Evolutionary conservation across 176 grass and related monocot species (phyloP).

Genomic region (Oryza australiensis): DNA sequence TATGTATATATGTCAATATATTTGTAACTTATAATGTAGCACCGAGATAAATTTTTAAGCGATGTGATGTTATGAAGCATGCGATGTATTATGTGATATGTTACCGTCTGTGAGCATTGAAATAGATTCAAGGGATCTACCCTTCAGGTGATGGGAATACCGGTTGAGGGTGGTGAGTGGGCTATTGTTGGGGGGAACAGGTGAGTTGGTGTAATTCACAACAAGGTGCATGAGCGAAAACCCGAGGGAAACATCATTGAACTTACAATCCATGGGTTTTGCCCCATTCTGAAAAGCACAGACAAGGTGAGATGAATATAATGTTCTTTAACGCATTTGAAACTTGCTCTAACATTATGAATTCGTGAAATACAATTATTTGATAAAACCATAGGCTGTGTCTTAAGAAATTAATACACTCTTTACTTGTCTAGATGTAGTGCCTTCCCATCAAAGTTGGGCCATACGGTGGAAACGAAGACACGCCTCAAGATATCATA

Average conservation of each 20-base stretch:
- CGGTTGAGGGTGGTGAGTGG: conserved; percentile 4
- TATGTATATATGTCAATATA: too few relatives aligned
- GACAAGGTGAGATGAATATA: not conserved
- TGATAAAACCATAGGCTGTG: too few relatives aligned
- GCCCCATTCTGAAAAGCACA: not conserved
- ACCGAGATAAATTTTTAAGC: not conserved
- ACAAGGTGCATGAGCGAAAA: not conserved
- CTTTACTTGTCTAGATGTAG: not conserved
- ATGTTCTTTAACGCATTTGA: not conserved
- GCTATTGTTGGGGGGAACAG: conserved; percentile 6
- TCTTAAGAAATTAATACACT: too few relatives aligned
- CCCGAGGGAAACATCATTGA: not conserved
- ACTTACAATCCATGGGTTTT: not conserved
- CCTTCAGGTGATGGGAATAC: not conserved
- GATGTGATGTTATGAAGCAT: not conserved
- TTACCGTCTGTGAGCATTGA: not conserved
- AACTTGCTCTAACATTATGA: not conserved
- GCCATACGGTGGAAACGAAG: conserved; percentile 12
- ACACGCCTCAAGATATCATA: not conserved
- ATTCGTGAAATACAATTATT: not conserved
- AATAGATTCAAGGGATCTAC: conserved; percentile 19
- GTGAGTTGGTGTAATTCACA: not conserved
- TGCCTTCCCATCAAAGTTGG: not conserved
- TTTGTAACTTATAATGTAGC: too few relatives aligned
- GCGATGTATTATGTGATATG: too few relatives aligned